A percentile compares a stretch with the other conserved stretches of the same genome.
These are phyloP conservation scores for Alternaria tenuissima DNA, from an alignment of 2,329 filamentous ascomycete genomes.

Conservation along the genomic window DNA sequence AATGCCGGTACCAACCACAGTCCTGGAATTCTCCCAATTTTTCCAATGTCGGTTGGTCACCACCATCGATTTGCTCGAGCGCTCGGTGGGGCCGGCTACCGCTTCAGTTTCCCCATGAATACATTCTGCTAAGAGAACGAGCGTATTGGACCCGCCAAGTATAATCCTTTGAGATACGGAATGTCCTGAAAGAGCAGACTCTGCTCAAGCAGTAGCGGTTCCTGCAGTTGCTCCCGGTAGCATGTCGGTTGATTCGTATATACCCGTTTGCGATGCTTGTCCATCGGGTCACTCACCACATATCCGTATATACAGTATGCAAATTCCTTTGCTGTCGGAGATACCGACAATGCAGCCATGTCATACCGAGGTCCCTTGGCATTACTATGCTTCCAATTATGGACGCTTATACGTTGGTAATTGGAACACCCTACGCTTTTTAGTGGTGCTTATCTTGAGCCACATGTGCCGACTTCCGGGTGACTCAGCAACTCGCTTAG, in stretches of 20 bases:
- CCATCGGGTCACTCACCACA: constrained; percentile 1
- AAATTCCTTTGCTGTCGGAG: constrained; percentile 1
- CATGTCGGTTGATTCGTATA: not conserved
- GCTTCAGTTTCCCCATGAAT: constrained; percentile 17
- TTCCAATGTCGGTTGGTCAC: not conserved
- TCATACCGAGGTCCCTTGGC: constrained; percentile 21
- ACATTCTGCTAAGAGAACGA: not conserved
- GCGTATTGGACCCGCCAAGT: constrained; percentile 12
- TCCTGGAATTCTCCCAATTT: not conserved
- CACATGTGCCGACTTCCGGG: constrained; percentile 16
- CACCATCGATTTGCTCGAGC: constrained; percentile 4
- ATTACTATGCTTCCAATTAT: constrained; percentile 3
- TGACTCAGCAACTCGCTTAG: constrained; percentile 13
- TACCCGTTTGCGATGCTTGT: not conserved
- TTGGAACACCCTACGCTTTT: constrained; percentile 6
- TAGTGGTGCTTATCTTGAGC: constrained; percentile 8
- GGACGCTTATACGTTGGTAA: constrained; percentile 8
- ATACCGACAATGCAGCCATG: constrained; percentile 14
- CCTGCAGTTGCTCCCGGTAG: not conserved
- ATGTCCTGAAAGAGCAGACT: not conserved
- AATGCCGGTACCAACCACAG: not conserved
- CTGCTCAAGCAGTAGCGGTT: constrained; percentile 8
- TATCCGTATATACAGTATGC: not conserved
- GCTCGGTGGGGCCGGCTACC: constrained; percentile 10
- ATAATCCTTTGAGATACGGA: constrained; percentile 5